phyloP scores from a whole-genome alignment of 495 filamentous ascomycete genomes.

The Aeminium ludgeri region DNA sequence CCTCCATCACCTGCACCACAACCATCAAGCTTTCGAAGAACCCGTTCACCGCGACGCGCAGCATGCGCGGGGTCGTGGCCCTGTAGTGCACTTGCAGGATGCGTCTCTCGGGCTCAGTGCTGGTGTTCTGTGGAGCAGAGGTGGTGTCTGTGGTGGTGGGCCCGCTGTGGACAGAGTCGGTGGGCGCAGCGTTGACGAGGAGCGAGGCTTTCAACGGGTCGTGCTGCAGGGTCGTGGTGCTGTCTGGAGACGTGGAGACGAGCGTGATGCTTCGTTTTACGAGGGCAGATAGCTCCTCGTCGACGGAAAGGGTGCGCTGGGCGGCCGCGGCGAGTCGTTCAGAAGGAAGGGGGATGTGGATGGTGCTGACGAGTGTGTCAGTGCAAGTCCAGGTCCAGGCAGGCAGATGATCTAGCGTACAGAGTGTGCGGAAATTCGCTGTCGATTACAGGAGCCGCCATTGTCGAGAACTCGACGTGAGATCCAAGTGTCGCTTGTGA shows the following conservation, averaged over 20 bases:
- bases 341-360: slow-evolving; percentile 72
- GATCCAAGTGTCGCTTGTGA: too few species aligned
- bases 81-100: slow-evolving; percentile 62
- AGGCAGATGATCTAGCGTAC: too few species aligned
- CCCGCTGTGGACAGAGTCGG: not conserved
- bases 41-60: slow-evolving; percentile 93
- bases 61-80: slow-evolving; percentile 88
- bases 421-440: too few species aligned
- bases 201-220: not conserved
- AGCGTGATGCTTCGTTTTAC: slow-evolving; percentile 58
- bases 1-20: slow-evolving; percentile 69
- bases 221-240: not conserved
- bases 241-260: slow-evolving; percentile 3
- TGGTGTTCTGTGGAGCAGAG: slow-evolving; percentile 19
- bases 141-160: not conserved
- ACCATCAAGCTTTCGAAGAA: slow-evolving; percentile 83
- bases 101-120: slow-evolving; percentile 23
- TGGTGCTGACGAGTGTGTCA: slow-evolving; percentile 11
- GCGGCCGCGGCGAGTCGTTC: slow-evolving; percentile 63
- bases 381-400: too few species aligned
- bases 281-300: slow-evolving; percentile 70
- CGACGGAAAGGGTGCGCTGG: slow-evolving; percentile 60
- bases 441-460: too few species aligned
- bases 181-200: not conserved
- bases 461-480: too few species aligned